phyloP scores from a whole-genome alignment of 2,329 filamentous ascomycete genomes.

The Seiridium cupressi region DNA sequence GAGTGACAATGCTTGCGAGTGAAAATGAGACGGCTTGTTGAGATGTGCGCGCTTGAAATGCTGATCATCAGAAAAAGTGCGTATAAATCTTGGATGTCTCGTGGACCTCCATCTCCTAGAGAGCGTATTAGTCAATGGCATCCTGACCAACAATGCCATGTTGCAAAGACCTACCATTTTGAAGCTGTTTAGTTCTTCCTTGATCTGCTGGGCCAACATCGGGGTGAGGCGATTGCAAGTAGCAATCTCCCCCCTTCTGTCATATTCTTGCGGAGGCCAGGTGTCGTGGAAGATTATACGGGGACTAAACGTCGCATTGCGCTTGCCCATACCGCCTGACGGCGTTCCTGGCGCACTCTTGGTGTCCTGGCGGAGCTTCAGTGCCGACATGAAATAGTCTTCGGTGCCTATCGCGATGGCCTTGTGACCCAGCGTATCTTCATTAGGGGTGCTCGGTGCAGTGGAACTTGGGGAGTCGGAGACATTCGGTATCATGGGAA shows the following conservation, averaged over 20 bases:
- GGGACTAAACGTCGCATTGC: constrained; percentile 78
- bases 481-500: constrained; percentile 61
- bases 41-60: constrained; percentile 24
- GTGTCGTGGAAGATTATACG: constrained; percentile 94
- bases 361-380: constrained; percentile 71
- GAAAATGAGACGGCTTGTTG: constrained; percentile 27
- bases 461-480: constrained; percentile 82
- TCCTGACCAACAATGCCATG: not conserved
- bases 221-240: constrained; percentile 97
- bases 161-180: constrained; percentile 77
- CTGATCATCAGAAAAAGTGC: constrained; percentile 87
- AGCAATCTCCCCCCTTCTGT: constrained; percentile 91
- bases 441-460: constrained; percentile 82
- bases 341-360: constrained; percentile 82
- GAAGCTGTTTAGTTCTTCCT: constrained; percentile 98
- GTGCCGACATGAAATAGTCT: constrained; percentile 83
- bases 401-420: constrained; percentile 74
- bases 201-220: constrained; percentile 97
- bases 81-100: constrained; percentile 99
- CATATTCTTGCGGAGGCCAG: constrained; percentile 94
- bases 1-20: constrained; percentile 28
- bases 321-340: constrained; percentile 56
- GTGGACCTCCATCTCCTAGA: constrained; percentile 98
- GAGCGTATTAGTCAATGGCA: constrained; percentile 33
- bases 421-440: constrained; percentile 68